Evolutionary conservation across 2,329 filamentous ascomycete species (phyloP), one percentile per base, ranked within the genome.

Genomic region (Fusarium nanum): DNA sequence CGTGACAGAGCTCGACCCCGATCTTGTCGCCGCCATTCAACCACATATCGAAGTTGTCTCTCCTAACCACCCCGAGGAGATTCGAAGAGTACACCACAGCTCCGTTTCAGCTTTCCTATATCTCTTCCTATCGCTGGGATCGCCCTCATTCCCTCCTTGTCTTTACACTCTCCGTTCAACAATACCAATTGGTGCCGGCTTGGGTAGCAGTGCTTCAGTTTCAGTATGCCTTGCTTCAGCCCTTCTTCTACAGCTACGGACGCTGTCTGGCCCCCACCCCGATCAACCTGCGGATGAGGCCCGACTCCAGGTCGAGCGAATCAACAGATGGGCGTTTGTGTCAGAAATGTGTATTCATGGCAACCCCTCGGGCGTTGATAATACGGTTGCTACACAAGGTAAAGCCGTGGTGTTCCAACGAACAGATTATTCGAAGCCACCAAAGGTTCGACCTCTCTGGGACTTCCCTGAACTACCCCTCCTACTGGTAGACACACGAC

Each of bases 241-340:
- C 2, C 86, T 99, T 18, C 87, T 98, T 14, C 84, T 97, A 58
- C 96, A 98, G 79, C 91, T 97, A 68, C 91, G 94, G 54, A 93
- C 94, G 5, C 85, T 99, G 8, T 92, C 93, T 2, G 94, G 94
- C 0, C 96, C 96, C 2, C 95, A 98, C 77, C 92, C 93, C 1
- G 95, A 98, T 75, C 95, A 98, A 79, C 93, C 94, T 6, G 82
- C 89, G 1, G 90, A 93, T 57, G 96, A 99, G 81, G 93, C 93
- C n/a, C 90, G 92, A 64, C 81, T 94, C 45, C 95, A 99, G 78
- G 87, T 98, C 30, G 94, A 98, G 82, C 90, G 95, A 69, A 98
- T 99, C 82, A 99, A 99, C 80, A 88, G 92, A 67, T 99, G 97
- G 96, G 94, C 96, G 0, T 98, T 98, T 80, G 96, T 99, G 1